A percentile compares a stretch with the other conserved stretches of the same genome.
These are phyloP conservation scores for Pseudohyphozyma bogoriensis DNA, from an alignment of 768 basidiomycete genomes.

Conservation along the genomic window DNA sequence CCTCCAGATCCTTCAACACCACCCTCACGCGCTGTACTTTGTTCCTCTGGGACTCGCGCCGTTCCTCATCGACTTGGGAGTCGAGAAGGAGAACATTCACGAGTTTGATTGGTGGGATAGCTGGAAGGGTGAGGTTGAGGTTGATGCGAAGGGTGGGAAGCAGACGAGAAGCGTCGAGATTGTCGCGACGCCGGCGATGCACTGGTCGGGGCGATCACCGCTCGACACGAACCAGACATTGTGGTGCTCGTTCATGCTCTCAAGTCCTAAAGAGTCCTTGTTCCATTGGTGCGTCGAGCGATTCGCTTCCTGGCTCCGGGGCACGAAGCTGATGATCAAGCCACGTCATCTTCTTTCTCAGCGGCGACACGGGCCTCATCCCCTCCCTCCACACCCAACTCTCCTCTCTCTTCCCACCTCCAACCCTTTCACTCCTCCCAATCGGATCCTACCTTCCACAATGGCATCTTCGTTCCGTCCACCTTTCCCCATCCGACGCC, in stretches of 20 bases:
- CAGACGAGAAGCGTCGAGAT: conserved; percentile 1
- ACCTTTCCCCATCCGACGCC: not conserved
- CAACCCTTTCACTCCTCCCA: conserved; percentile 36
- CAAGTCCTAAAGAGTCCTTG: conserved; percentile 21
- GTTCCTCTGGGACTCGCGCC: conserved; percentile 36
- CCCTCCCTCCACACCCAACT: not conserved
- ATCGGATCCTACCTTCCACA: conserved; percentile 37
- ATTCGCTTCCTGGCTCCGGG: not conserved
- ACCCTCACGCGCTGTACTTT: conserved; percentile 36
- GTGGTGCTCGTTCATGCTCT: conserved; percentile 36
- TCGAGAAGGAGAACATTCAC: conserved; percentile 33
- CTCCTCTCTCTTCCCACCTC: not conserved
- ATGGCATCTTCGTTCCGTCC: conserved; percentile 34
- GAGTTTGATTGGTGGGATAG: conserved; percentile 40
- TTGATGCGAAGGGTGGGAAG: conserved; percentile 10
- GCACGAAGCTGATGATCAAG: not conserved
- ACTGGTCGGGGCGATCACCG: conserved; percentile 35
- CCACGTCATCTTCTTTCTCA: not conserved
- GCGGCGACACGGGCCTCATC: conserved; percentile 37
- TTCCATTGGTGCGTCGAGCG: conserved; percentile 29
- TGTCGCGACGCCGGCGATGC: conserved; percentile 30
- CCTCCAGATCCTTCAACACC: conserved; percentile 33
- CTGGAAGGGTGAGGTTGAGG: conserved; percentile 16
- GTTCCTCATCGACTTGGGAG: conserved; percentile 34
- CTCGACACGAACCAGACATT: conserved; percentile 37